Evolutionary conservation across 1,284 basidiomycete genomes (phyloP).

Genomic region (Naganishia sp.): DNA sequence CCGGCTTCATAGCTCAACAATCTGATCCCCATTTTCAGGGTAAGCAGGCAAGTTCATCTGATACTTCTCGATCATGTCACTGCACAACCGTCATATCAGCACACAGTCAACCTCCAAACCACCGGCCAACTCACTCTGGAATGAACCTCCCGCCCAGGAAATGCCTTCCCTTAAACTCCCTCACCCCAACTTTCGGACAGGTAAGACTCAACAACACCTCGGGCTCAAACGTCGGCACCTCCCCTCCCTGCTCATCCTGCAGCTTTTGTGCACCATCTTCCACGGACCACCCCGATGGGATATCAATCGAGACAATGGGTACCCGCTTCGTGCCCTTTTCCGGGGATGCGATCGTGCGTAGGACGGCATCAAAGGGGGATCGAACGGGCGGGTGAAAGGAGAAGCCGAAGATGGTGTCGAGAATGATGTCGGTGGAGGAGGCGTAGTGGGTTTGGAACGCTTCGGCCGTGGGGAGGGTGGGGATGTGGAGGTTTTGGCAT

Average conservation of each 20-base stretch:
- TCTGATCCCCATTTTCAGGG: slow-evolving; percentile 68
- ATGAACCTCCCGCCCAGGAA: slow-evolving; percentile 92
- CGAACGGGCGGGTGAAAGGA: slow-evolving; percentile 88
- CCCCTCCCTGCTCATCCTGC: slow-evolving; percentile 65
- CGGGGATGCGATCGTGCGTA: slow-evolving; percentile 66
- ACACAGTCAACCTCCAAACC: background rate
- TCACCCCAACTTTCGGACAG: slow-evolving; percentile 86
- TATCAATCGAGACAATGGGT: slow-evolving; percentile 88
- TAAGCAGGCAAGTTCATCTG: slow-evolving; percentile 75
- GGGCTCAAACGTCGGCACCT: slow-evolving; percentile 61
- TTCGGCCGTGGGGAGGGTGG: slow-evolving; percentile 61
- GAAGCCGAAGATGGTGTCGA: slow-evolving; percentile 96
- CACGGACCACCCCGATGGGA: slow-evolving; percentile 95
- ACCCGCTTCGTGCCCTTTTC: slow-evolving; percentile 48
- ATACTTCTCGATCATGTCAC: slow-evolving; percentile 69
- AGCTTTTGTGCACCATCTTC: slow-evolving; percentile 45
- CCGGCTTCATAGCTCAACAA: slow-evolving; percentile 64
- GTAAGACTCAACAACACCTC: slow-evolving; percentile 86
- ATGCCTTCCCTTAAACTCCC: slow-evolving; percentile 73
- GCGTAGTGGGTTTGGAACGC: slow-evolving; percentile 53
- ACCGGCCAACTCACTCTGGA: slow-evolving; percentile 62
- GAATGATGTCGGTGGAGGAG: slow-evolving; percentile 70
- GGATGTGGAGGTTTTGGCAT: slow-evolving; percentile 82
- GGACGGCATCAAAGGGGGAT: slow-evolving; percentile 76
- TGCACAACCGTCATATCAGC: slow-evolving; percentile 41